Conservation (phyloP, 1,284 basidiomycete species). For the Puccinia sorghi region DNA sequence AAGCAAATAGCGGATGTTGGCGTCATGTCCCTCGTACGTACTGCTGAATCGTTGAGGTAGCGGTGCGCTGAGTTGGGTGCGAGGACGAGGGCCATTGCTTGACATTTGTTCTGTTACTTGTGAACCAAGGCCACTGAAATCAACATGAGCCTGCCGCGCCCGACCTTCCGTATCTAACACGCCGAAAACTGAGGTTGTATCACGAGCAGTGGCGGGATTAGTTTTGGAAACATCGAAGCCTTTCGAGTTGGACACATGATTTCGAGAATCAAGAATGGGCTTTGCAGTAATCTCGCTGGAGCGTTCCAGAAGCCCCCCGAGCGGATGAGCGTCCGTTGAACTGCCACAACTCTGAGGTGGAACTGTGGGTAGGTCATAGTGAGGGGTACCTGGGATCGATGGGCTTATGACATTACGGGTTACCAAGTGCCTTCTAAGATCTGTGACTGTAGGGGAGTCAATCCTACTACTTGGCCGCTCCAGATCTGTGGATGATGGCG, state of each 20-base stretch:
- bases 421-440: slow-evolving; percentile 47
- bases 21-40: slow-evolving; percentile 74
- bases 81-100: slow-evolving; percentile 54
- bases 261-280: slow-evolving; percentile 40
- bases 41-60: slow-evolving; percentile 56
- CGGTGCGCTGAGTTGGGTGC: not conserved
- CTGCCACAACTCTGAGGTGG: slow-evolving; percentile 19
- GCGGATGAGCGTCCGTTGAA: slow-evolving; percentile 6
- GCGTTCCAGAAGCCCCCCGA: slow-evolving; percentile 29
- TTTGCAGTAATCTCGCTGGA: slow-evolving; percentile 24
- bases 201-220: slow-evolving; percentile 46
- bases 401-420: slow-evolving; percentile 19
- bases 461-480: slow-evolving; percentile 27
- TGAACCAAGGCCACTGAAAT: slow-evolving; percentile 27
- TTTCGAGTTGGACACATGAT: slow-evolving; percentile 36
- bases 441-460: slow-evolving; percentile 43
- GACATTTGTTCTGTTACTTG: slow-evolving; percentile 51
- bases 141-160: not conserved
- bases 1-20: slow-evolving; percentile 74
- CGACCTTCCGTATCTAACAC: slow-evolving; percentile 41
- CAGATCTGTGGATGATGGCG: slow-evolving; percentile 41
- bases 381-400: slow-evolving; percentile 13
- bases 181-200: slow-evolving; percentile 43
- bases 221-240: slow-evolving; percentile 50
- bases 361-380: slow-evolving; percentile 25